Evolutionary conservation across 192 early-diverging fungal species (phyloP), one percentile per base, ranked within the genome.

Genomic region (Backusella tarrabulga): DNA sequence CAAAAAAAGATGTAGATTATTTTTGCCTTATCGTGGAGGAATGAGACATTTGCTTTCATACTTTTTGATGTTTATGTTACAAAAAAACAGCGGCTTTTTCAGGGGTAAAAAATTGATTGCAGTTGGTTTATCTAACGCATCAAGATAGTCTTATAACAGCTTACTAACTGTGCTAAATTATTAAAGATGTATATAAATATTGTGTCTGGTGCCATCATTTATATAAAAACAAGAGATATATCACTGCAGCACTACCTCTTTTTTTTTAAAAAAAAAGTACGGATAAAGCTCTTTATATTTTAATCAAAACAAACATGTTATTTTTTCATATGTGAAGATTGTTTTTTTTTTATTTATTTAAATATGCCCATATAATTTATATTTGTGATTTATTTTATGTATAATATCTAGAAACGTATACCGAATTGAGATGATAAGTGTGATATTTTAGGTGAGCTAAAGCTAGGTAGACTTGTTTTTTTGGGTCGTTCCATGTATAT

Each of bases 381-480:
- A 50, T 50, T 50, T 50, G 17, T 50, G n/a, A n/a, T 50, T 50
- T 50, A 50, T 50, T 50, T n/a, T 63, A 7, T 63, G 2, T 63
- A 29, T 26, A 1, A 23, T 70, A 21, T 70, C 21, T 70, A 70
- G 23, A 70, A 70, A 4, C 68, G 34, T 23, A 70, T 38, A 38
- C 68, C 68, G 41, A 70, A 68, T 35, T 36, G 29, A 15, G 67
- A 34, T 68, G 35, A 68, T 36, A 68, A 36, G 15, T 34, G 35
- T 35, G 67, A 14, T 19, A 68, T 68, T 7, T 68, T 68, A 1
- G 19, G 7, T 35, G 29, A 35, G 29, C 19, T 35, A 68, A 35
- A 68, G 14, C 40, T 19, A 46, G 71, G 71, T 6, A 72, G 6
- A 72, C 71, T 72, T 46, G 71, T 2, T 72, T 72, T 72, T 26